Percentiles rank a stretch among this genome's conserved stretches.
Conservation (phyloP, 192 early-diverging fungal genomes). For the Cetraspora pellucida region DNA sequence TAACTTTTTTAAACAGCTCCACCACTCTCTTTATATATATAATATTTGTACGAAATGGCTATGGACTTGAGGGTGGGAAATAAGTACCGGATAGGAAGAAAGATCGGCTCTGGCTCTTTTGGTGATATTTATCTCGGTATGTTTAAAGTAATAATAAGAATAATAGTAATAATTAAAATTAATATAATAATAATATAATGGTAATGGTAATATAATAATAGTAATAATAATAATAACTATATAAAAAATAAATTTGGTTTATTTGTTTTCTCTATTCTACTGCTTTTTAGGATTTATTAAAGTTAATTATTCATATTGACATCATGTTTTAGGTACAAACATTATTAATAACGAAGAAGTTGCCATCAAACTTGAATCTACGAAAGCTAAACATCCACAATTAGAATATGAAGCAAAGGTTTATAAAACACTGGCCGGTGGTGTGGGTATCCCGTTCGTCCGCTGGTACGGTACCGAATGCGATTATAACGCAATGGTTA, state of each 20-base stretch:
- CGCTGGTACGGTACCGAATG: conserved; percentile 83
- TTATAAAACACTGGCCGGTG: conserved; percentile 92
- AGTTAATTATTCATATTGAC: background rate
- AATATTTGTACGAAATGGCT: conserved; percentile 25
- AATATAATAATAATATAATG: too few relatives aligned
- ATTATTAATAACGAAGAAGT: conserved; percentile 86
- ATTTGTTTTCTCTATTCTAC: background rate
- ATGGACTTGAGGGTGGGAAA: conserved; percentile 89
- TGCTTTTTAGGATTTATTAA: background rate
- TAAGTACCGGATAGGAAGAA: conserved; percentile 92
- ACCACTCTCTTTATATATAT: background rate
- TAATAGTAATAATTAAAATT: too few relatives aligned
- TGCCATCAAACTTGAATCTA: conserved; percentile 95
- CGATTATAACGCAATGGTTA: conserved; percentile 85
- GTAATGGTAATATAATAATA: background rate
- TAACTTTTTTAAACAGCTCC: background rate
- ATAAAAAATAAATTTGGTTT: too few relatives aligned
- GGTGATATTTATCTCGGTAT: conserved; percentile 96
- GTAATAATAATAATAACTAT: too few relatives aligned
- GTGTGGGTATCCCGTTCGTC: conserved; percentile 87
- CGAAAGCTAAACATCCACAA: conserved; percentile 94
- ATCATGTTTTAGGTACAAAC: conserved; percentile 42
- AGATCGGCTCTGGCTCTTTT: conserved; percentile 97
- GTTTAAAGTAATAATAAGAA: conserved; percentile 19
- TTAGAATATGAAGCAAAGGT: conserved; percentile 97